phyloP scores from a whole-genome alignment of 2,329 filamentous ascomycete species.

The Rhinocladiella similis region DNA sequence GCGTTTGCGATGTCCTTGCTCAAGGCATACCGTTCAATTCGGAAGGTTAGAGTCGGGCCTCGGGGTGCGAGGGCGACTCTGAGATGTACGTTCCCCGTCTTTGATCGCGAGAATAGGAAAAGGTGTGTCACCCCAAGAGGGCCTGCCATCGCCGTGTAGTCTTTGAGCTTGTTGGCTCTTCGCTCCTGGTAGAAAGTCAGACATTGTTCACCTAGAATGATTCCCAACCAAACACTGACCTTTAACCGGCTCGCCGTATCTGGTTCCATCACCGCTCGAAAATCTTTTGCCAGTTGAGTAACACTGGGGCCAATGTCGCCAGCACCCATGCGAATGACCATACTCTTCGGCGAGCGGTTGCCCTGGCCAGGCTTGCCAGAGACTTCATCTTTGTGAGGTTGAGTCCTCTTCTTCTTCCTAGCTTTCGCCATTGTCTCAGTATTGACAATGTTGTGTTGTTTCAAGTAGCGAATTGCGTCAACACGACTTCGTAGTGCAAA shows the following conservation, averaged over 20 bases:
- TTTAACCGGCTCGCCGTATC: slow-evolving; percentile 86
- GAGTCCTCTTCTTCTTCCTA: slow-evolving; percentile 86
- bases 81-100: slow-evolving; percentile 88
- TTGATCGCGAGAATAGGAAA: slow-evolving; percentile 86
- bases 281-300: slow-evolving; percentile 87
- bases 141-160: slow-evolving; percentile 94
- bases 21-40: slow-evolving; percentile 91
- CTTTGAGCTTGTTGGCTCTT: slow-evolving; percentile 80
- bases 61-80: slow-evolving; percentile 83
- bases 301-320: slow-evolving; percentile 90
- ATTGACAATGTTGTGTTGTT: slow-evolving; percentile 30
- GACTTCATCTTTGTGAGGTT: slow-evolving; percentile 66
- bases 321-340: slow-evolving; percentile 97
- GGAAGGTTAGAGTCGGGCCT: slow-evolving; percentile 90
- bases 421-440: slow-evolving; percentile 69
- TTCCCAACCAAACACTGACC: slow-evolving; percentile 36
- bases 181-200: slow-evolving; percentile 58
- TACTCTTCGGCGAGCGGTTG: slow-evolving; percentile 79
- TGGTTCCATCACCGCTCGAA: slow-evolving; percentile 92
- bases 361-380: slow-evolving; percentile 62
- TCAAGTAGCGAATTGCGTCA: no score
- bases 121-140: slow-evolving; percentile 91
- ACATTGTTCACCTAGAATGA: not conserved
- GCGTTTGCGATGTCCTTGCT: slow-evolving; percentile 86
- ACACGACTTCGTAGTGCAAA: no score